Conservation (phyloP, 495 filamentous ascomycete species). For the Hypoxylon perforatum region DNA sequence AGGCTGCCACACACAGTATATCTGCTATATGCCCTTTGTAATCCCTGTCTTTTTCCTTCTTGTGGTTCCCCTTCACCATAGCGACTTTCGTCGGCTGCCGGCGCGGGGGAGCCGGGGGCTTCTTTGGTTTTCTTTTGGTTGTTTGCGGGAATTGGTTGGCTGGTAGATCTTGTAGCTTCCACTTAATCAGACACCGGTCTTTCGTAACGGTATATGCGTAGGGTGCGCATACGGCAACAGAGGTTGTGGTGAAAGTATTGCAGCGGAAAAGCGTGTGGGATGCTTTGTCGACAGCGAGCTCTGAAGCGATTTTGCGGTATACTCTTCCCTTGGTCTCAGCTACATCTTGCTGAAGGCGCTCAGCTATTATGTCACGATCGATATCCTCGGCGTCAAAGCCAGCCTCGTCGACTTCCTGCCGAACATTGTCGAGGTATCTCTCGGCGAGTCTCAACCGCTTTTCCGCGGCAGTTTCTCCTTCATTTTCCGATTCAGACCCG, state of each 20-base stretch:
- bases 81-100: constrained; percentile 77
- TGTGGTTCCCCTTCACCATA: constrained; percentile 72
- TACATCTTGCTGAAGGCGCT: constrained; percentile 89
- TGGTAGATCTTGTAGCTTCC: constrained; percentile 76
- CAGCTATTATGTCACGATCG: constrained; percentile 89
- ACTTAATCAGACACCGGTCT: constrained; percentile 86
- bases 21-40: constrained; percentile 79
- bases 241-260: constrained; percentile 80
- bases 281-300: constrained; percentile 72
- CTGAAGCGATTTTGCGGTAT: constrained; percentile 79
- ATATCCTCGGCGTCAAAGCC: constrained; percentile 95
- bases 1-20: constrained; percentile 86
- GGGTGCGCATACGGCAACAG: constrained; percentile 79
- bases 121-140: constrained; percentile 68
- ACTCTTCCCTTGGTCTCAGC: constrained; percentile 92
- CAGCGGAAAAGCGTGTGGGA: constrained; percentile 76
- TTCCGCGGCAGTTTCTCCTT: constrained; percentile 85
- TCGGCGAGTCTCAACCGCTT: constrained; percentile 89
- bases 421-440: constrained; percentile 90
- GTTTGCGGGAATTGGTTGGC: constrained; percentile 65
- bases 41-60: constrained; percentile 67
- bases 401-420: constrained; percentile 77
- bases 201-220: constrained; percentile 89
- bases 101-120: constrained; percentile 69
- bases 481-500: constrained; percentile 63